Base-by-base conservation (phyloP, 139 green algal species). In the Chlorella sp. region DNA sequence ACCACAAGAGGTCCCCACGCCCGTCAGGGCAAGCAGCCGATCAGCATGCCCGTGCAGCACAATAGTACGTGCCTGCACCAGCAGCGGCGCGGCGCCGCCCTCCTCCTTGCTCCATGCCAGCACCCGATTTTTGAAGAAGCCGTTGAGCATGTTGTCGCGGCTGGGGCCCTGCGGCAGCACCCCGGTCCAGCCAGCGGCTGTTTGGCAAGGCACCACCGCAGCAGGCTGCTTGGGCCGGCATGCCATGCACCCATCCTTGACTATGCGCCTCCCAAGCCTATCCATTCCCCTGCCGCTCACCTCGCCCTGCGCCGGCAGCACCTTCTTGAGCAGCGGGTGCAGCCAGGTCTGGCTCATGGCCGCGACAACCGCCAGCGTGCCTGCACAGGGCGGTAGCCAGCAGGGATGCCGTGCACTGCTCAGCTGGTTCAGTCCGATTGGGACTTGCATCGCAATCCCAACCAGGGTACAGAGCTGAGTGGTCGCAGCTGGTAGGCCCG, bases 271-370 rank as follows among this genome's bases (percentile, higher is more conserved):
- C n/a, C n/a, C n/a, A n/a, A n/a, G n/a, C n/a, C n/a, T n/a, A 75
- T 67, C 65, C 44, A 24, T 38, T 14, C 34, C 75, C 34, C 28
- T 14, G 60, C 77, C 60, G 20, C 77, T 28, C 79, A 84, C 79
- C 54, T 90, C 48, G 13, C 87, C 86, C 30, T 85, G 81, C 26
- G 76, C 60, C 6, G 88, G 87, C 65, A 84, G 30, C 36, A 94
- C 69, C 40, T 90, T 85, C 34, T 79, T 81, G 8, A 89, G 85
- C 76, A 84, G 60, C 20, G 56, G 73, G 68, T 88, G 82, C 83
- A 90, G 40, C 87, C 82, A 88, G 17, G 56, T 62, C 43, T 85
- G 76, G 60, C 34, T 73, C 43, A 90, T 65, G 26, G 70, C 51
- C 20, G 32, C 28, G 20, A 36, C 65, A 8, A 81, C 34, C 48